phyloP scores from a whole-genome alignment of 768 basidiomycete genomes.

The Lepiota subincarnata region DNA sequence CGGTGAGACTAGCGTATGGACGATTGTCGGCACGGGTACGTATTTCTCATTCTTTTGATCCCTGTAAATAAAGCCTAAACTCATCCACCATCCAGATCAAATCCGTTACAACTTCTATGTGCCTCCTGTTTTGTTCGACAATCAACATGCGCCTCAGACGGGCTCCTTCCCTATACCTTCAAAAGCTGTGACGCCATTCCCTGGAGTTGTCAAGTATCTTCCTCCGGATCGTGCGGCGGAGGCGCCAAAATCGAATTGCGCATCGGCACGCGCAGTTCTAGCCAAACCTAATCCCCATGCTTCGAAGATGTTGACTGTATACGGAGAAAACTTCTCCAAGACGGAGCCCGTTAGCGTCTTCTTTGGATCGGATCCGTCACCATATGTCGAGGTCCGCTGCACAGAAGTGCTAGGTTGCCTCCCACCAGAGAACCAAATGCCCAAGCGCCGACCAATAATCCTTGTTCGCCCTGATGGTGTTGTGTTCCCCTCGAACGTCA shows the following conservation, averaged over 20 bases:
- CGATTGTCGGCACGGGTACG: constrained; percentile 87
- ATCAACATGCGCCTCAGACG: constrained; percentile 65
- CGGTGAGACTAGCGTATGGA: constrained; percentile 93
- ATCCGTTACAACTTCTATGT: constrained; percentile 93
- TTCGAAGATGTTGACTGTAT: constrained; percentile 78
- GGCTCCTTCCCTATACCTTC: constrained; percentile 76
- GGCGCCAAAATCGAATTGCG: constrained; percentile 69
- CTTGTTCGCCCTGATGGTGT: constrained; percentile 83
- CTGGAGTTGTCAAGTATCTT: constrained; percentile 85
- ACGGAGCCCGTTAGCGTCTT: constrained; percentile 76
- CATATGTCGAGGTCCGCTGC: constrained; percentile 85
- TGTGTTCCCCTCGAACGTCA: constrained; percentile 77
- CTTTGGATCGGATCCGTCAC: constrained; percentile 83
- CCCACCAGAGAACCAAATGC: constrained; percentile 60
- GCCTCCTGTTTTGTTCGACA: constrained; percentile 79
- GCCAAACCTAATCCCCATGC: constrained; percentile 76
- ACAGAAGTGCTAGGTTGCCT: constrained; percentile 80
- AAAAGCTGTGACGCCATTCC: constrained; percentile 83
- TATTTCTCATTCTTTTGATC: constrained; percentile 10
- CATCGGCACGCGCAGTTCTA: constrained; percentile 60
- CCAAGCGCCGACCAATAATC: constrained; percentile 74
- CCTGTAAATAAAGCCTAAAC: constrained; percentile 14
- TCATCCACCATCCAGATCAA: constrained; percentile 53
- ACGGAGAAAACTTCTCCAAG: constrained; percentile 88
- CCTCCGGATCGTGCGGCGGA: constrained; percentile 86